These are phyloP conservation scores for Ceratocystis cubensis DNA, from an alignment of 2,329 filamentous ascomycete species.

Conservation along the genomic window DNA sequence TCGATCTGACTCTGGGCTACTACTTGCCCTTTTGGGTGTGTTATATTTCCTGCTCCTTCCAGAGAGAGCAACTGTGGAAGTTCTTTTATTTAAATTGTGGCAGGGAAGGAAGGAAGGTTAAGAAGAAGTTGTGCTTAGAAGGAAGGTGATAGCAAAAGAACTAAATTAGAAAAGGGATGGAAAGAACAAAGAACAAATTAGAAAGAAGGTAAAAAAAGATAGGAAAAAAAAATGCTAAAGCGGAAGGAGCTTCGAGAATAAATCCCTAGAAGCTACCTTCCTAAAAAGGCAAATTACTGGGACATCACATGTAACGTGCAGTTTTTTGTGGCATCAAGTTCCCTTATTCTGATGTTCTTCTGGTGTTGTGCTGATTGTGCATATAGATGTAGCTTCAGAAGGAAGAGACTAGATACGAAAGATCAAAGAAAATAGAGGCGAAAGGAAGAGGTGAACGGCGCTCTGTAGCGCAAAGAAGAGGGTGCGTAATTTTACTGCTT, in stretches of 20 bases:
- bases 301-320: neutral
- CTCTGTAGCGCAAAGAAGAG: neutral
- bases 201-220: neutral
- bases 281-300: neutral
- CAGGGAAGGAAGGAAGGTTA: too few species aligned
- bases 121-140: neutral
- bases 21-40: too few species aligned
- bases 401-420: neutral
- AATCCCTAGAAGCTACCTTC: constrained; percentile 10
- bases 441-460: neutral
- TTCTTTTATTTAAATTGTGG: too few species aligned
- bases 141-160: neutral
- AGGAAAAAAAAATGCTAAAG: neutral
- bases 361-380: neutral
- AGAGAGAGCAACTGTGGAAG: too few species aligned
- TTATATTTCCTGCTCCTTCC: too few species aligned
- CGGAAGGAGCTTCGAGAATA: neutral
- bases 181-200: neutral
- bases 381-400: neutral
- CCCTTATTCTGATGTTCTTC: neutral
- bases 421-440: neutral
- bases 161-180: neutral
- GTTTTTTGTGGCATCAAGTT: neutral
- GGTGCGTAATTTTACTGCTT: neutral
- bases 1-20: neutral